Evolutionary conservation across 805 yeast genomes (phyloP).

Genomic region (Cyberlindnera suaveolens): DNA sequence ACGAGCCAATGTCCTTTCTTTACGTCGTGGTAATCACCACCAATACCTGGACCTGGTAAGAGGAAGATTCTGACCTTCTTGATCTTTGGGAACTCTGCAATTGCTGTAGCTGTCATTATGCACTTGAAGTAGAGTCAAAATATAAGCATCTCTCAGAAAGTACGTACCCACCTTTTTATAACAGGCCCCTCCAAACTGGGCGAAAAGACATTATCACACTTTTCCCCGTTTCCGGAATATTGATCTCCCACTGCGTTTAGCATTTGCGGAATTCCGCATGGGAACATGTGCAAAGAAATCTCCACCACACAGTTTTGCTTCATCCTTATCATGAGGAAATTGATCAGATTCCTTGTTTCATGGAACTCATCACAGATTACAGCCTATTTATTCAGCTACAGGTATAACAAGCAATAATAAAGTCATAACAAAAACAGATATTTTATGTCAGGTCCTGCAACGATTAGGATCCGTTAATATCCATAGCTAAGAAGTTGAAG

Average conservation of each 20-base stretch:
- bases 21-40: constrained; percentile 48
- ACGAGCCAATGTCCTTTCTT: constrained; percentile 44
- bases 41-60: constrained; percentile 38
- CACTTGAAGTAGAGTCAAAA: not conserved
- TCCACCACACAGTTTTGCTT: too few relatives aligned
- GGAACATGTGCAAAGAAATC: too few relatives aligned
- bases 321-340: too few relatives aligned
- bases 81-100: constrained; percentile 35
- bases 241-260: too few relatives aligned
- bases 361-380: not conserved
- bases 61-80: constrained; percentile 37
- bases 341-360: too few relatives aligned
- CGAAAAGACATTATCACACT: not conserved
- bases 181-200: not conserved
- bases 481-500: constrained; percentile 24
- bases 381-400: too few relatives aligned
- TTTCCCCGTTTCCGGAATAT: not conserved
- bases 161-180: too few relatives aligned
- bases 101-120: constrained; percentile 15
- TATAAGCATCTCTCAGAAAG: too few relatives aligned
- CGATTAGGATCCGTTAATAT: constrained; percentile 18
- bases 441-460: constrained; percentile 12
- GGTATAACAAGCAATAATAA: too few relatives aligned
- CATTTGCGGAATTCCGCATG: too few relatives aligned
- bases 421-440: too few relatives aligned